Evolutionary conservation across 2,329 filamentous ascomycete genomes (phyloP).

Genomic region (Cladophialophora yegresii): DNA sequence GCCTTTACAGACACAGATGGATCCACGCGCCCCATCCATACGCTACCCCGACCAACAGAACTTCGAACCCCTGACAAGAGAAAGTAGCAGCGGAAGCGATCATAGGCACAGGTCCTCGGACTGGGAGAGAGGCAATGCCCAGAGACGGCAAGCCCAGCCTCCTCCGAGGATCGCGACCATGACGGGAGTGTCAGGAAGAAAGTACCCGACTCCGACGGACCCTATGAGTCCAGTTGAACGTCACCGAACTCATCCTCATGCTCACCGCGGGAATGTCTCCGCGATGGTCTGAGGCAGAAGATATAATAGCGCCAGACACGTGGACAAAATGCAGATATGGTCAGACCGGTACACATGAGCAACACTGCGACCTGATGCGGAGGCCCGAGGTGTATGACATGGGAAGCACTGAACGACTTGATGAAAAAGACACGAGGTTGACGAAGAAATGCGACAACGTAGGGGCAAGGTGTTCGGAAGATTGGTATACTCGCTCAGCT

Average conservation of each 20-base stretch:
- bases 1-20: conserved; percentile 18
- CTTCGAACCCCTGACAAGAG: conserved; percentile 28
- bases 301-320: neutral
- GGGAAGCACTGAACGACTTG: neutral
- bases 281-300: conserved; percentile 17
- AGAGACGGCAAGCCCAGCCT: conserved; percentile 19
- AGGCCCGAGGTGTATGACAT: neutral
- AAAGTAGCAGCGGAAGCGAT: conserved; percentile 33
- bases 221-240: conserved; percentile 31
- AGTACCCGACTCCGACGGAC: conserved; percentile 32
- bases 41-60: conserved; percentile 25
- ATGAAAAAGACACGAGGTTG: conserved; percentile 1
- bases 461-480: neutral
- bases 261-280: conserved; percentile 26
- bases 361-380: neutral
- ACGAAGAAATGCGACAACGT: neutral
- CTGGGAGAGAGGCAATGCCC: conserved; percentile 22
- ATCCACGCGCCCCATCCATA: conserved; percentile 25
- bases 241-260: conserved; percentile 26
- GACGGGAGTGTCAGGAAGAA: conserved; percentile 34
- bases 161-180: conserved; percentile 30
- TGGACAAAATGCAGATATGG: neutral
- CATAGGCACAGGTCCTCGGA: conserved; percentile 28
- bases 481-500: neutral
- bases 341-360: neutral